Evolutionary conservation across 2,329 filamentous ascomycete genomes (phyloP).

Genomic region (Talaromyces amestolkiae): DNA sequence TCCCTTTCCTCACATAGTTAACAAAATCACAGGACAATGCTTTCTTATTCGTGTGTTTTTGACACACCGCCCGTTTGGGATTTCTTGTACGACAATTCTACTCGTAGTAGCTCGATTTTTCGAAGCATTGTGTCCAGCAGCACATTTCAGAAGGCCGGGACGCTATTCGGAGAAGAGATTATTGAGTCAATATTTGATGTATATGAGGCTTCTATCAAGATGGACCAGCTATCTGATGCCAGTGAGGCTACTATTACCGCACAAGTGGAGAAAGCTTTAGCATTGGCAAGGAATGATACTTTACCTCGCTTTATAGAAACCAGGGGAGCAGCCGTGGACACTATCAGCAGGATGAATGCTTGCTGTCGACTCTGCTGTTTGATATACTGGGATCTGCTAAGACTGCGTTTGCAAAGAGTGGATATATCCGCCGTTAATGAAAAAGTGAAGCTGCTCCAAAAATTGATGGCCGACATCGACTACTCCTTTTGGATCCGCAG

Average conservation of each 20-base stretch:
- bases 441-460: neutral
- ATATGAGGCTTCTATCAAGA: neutral
- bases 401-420: neutral
- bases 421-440: neutral
- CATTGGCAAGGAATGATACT: neutral
- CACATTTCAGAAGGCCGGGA: neutral
- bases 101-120: neutral
- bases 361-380: neutral
- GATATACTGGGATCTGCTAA: neutral
- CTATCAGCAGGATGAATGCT: neutral
- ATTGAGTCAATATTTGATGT: neutral
- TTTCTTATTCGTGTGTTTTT: constrained; percentile 1
- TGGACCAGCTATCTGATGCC: neutral
- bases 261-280: neutral
- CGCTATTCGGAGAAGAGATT: neutral
- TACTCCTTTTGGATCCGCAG: neutral
- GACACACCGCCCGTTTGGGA: neutral
- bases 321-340: neutral
- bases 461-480: neutral
- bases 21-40: neutral
- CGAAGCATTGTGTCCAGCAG: constrained; percentile 1
- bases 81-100: neutral
- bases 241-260: neutral
- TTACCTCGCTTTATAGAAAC: neutral
- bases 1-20: neutral